Base-by-base conservation (phyloP, 805 yeast genomes). In the Cyberlindnera maritima region DNA sequence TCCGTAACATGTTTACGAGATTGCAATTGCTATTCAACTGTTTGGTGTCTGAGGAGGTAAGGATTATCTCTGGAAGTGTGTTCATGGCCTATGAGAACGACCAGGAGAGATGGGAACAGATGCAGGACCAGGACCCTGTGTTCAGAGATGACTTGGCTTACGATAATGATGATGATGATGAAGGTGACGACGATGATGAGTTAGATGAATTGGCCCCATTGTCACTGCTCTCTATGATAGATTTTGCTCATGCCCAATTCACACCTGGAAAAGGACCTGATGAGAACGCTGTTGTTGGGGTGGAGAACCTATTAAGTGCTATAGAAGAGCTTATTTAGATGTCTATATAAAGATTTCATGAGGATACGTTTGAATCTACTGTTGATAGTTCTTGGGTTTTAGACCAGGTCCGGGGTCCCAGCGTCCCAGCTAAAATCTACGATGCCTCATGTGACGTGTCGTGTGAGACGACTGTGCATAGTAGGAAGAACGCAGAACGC, bases 181-280 rank as follows among this genome's bases (percentile, higher is more conserved):
- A 64, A 5, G 60, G 57, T 15, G 69, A 62, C 17, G 62, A 61
- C 2, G 60, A 56, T 3, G 64, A 57, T 2, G 62, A 34, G 1
- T 3, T 36, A 5, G 29, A 36, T 14, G 36, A 54, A 38, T 17
- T 26, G n/a, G 46, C 63, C 1, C 70, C 75, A 0, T 61, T 88
- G 41, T 83, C 91, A 50, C 67, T 78, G 6, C 67, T 89, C 43
- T 75, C 80, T 33, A 58, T 91, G 41, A 89, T 94, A 7, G 99
- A 94, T 65, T 90, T 94, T 70, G 97, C 97, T 1, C 98, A 94
- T 62, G 79, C 97, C 0, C 76, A 69, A 50, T 67, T 77, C 48
- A 72, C 76, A 0, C 81, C 82, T 0, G 87, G 85, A 0, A 48
- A 74, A 47, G 89, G 90, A 0, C 77, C 77, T 17, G 97, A 90